Percentiles rank a stretch among this genome's conserved stretches.
Evolutionary conservation across 73 alveolate species (phyloP).

Genomic region (Paramecium biaurelia): DNA sequence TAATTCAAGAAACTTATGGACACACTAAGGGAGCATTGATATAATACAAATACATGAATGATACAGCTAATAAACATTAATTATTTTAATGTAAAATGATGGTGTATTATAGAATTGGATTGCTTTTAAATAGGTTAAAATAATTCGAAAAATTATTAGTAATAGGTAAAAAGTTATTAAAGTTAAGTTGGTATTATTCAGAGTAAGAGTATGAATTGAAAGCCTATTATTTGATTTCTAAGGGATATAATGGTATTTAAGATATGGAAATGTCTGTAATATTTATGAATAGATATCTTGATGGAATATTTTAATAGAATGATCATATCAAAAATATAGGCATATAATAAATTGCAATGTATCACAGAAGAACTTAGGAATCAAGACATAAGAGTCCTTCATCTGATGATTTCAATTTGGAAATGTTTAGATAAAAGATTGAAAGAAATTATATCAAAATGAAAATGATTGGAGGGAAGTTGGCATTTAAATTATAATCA

Average conservation of each 20-base stretch:
- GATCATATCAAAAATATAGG: neutral
- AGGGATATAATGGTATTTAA: neutral
- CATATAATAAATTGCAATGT: neutral
- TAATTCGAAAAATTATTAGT: neutral
- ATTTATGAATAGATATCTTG: slow-evolving; percentile 6
- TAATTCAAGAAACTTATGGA: slow-evolving; percentile 5
- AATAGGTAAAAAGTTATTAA: slow-evolving; percentile 1
- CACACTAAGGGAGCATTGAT: neutral
- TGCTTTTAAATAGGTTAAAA: neutral
- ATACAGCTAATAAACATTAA: neutral
- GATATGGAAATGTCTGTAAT: neutral
- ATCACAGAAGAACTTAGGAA: neutral
- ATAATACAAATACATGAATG: neutral
- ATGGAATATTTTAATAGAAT: neutral
- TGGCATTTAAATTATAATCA: neutral
- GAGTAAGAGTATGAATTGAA: slow-evolving; percentile 10
- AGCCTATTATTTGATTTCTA: neutral
- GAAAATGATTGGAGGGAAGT: slow-evolving; percentile 31
- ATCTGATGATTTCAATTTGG: slow-evolving; percentile 14
- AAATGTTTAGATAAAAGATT: neutral
- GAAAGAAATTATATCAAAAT: neutral
- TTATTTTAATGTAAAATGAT: neutral
- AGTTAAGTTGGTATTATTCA: slow-evolving; percentile 27
- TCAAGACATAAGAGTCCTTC: slow-evolving; percentile 4
- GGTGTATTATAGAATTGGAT: neutral